Evolutionary conservation across 192 early-diverging fungal species (phyloP), one percentile per base, ranked within the genome.

Genomic region (Dispira simplex): DNA sequence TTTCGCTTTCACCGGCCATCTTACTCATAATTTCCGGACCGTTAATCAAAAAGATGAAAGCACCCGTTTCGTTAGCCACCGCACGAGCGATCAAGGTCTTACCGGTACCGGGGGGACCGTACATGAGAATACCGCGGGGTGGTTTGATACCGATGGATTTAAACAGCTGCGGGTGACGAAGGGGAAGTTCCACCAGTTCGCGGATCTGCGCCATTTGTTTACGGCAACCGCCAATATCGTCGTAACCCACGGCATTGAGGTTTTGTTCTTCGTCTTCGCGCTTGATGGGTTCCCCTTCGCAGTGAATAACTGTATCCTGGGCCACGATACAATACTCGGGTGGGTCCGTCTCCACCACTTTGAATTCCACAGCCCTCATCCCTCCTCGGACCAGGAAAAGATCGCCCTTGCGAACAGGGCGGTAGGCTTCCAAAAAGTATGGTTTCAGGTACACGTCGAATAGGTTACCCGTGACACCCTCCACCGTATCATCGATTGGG

Each of bases 1-100:
- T 87, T 79, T 99, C 96, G 65, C 88, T 91, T 73, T 99, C 96
- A 69, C 96, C 96, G 45, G 96, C 93, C 96, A 99, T 99, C 79
- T 98, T 98, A 68, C 91, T 95, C 95, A 99, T 98, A 71, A 99
- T 98, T 71, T 98, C 95, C 57, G 96, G 96, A 46, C 95, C 96
- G 70, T 98, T 98, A 77, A 99, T 98, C 55, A 95, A 73, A 79
- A 99, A 98, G 83, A 99, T 95, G 87, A 98, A 98, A 16, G 95
- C 96, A 28, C 96, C 97, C 39, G 95, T 98, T 74, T 99, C 97
- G 73, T 98, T 98, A 60, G 97, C 97, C 5, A 99, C 95, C 8
- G 97, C 95, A 65, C 95, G 88, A 8, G 96, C 96, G 77, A 99
- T 94, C 66, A 99, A 78, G 11, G 96, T 99, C 75, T 99, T 99